phyloP scores from a whole-genome alignment of 2,329 filamentous ascomycete genomes.

The Aspergillus fumigatiaffinis region DNA sequence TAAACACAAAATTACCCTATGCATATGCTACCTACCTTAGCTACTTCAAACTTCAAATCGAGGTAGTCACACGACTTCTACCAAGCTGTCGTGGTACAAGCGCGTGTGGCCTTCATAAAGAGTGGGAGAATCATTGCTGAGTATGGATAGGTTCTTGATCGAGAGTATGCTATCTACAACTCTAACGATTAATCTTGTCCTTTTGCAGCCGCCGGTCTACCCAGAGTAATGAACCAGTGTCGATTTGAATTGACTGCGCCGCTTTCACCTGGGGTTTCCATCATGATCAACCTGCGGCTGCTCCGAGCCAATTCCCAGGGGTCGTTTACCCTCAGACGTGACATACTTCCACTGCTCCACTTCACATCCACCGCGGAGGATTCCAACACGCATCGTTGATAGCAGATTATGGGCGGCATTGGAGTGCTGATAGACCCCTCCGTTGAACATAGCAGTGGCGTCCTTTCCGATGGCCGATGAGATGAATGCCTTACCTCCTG shows the following conservation, averaged over 20 bases:
- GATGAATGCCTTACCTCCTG: conserved; percentile 78
- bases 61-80: not conserved
- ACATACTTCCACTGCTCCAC: not conserved
- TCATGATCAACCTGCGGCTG: not conserved
- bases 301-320: not conserved
- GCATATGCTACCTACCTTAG: too few species aligned
- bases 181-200: not conserved
- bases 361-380: not conserved
- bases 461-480: conserved; percentile 75
- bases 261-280: not conserved
- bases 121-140: not conserved
- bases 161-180: not conserved
- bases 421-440: conserved; percentile 78
- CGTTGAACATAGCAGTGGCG: conserved; percentile 81
- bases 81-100: not conserved
- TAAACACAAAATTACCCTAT: not conserved
- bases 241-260: not conserved
- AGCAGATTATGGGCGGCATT: conserved; percentile 82
- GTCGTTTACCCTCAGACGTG: not conserved
- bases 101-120: not conserved
- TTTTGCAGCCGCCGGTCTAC: not conserved
- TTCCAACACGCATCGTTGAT: conserved; percentile 73
- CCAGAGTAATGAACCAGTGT: not conserved
- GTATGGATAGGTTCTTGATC: not conserved
- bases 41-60: too few species aligned